Conservation (phyloP, 805 yeast species). For the Metschnikowia peoriensis region DNA sequence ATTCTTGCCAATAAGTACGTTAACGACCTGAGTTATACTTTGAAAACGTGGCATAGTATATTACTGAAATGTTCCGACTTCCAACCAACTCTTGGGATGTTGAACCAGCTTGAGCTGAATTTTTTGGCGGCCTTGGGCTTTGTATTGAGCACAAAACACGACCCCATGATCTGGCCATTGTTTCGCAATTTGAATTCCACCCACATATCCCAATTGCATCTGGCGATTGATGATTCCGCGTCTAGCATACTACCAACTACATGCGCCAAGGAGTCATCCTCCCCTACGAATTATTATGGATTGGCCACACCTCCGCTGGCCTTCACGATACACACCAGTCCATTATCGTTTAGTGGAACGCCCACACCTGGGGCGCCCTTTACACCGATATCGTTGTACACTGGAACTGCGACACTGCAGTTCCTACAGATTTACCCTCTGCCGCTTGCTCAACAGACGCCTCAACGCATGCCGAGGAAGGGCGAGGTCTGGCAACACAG, state of each 20-base stretch:
- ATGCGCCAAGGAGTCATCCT: neutral
- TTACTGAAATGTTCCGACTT: conserved; percentile 12
- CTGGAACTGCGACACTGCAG: neutral
- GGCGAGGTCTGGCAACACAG: neutral
- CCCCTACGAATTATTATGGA: conserved; percentile 2
- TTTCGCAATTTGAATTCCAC: conserved; percentile 5
- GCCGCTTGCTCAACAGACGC: conserved; percentile 6
- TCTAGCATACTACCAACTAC: neutral
- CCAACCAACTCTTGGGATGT: conserved; percentile 12
- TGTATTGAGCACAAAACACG: conserved; percentile 10
- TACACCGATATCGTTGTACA: conserved; percentile 10
- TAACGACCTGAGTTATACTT: conserved; percentile 51
- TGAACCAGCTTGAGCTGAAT: conserved; percentile 20
- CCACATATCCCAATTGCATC: conserved; percentile 6
- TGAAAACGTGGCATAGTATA: conserved; percentile 47
- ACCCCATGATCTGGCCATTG: conserved; percentile 12
- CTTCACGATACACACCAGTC: conserved; percentile 11
- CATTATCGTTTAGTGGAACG: conserved; percentile 7
- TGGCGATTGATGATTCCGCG: conserved; percentile 2
- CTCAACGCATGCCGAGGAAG: conserved; percentile 1
- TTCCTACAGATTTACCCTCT: conserved; percentile 9
- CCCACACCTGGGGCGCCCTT: conserved; percentile 9
- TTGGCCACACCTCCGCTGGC: conserved; percentile 13
- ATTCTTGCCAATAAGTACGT: conserved; percentile 35
- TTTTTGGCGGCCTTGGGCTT: conserved; percentile 17